Conservation (phyloP, 768 basidiomycete species). For the Phlebiopsis gigantea region DNA sequence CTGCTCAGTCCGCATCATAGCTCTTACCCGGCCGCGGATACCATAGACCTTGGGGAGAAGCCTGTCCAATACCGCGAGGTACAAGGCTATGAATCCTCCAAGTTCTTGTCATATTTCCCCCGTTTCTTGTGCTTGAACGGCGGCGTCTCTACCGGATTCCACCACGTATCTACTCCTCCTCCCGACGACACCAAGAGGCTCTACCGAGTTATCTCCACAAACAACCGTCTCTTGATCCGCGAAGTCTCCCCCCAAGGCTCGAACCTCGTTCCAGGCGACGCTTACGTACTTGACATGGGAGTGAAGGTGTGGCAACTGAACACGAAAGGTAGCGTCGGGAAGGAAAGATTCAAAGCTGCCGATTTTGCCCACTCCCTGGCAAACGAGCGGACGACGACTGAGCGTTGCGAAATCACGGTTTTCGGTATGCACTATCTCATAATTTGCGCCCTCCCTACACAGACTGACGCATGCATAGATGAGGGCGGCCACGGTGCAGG, state of each 20-base stretch:
- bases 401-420: constrained; percentile 37
- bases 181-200: constrained; percentile 41
- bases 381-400: constrained; percentile 31
- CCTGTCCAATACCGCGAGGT: constrained; percentile 61
- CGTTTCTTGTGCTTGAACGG: constrained; percentile 41
- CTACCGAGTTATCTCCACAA: constrained; percentile 39
- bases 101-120: constrained; percentile 47
- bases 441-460: background rate
- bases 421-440: constrained; percentile 35
- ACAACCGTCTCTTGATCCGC: constrained; percentile 32
- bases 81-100: constrained; percentile 50
- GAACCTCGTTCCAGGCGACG: constrained; percentile 49
- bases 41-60: constrained; percentile 45
- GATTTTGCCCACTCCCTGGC: constrained; percentile 49
- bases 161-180: constrained; percentile 41
- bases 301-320: constrained; percentile 49
- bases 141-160: constrained; percentile 47
- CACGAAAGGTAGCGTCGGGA: constrained; percentile 46
- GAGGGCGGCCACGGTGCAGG: constrained; percentile 44
- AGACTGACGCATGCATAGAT: constrained; percentile 30
- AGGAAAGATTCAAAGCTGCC: constrained; percentile 56
- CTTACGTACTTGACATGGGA: constrained; percentile 59
- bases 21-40: background rate
- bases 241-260: constrained; percentile 40
- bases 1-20: background rate